phyloP scores from a whole-genome alignment of 1,284 basidiomycete species.

The Sanguinoderma infundibulare region DNA sequence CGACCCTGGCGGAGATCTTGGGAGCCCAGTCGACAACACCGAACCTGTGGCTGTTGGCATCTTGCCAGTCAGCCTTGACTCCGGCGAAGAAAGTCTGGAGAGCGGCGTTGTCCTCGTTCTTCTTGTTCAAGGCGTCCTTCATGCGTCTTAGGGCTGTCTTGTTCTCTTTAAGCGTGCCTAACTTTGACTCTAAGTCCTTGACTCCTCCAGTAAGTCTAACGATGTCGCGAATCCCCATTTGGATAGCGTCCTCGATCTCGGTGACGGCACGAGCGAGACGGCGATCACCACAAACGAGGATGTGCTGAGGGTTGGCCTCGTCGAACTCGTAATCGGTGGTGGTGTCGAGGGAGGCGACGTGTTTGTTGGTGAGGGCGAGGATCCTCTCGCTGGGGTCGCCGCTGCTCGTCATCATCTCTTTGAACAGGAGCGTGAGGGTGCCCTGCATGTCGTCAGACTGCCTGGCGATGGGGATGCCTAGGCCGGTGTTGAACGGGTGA shows the following conservation, averaged over 20 bases:
- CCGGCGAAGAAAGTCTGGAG: slow-evolving; percentile 30
- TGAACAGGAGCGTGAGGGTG: slow-evolving; percentile 28
- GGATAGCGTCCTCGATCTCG: not conserved
- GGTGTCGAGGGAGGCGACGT: slow-evolving; percentile 31
- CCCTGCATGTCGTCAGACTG: slow-evolving; percentile 30
- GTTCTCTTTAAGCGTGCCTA: not conserved
- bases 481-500: slow-evolving; percentile 32
- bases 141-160: slow-evolving; percentile 11
- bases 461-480: slow-evolving; percentile 37
- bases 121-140: slow-evolving; percentile 17
- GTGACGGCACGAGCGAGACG: slow-evolving; percentile 14
- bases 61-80: slow-evolving; percentile 26
- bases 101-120: slow-evolving; percentile 24
- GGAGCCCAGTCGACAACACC: slow-evolving; percentile 38
- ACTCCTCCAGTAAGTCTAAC: not conserved
- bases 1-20: slow-evolving; percentile 32
- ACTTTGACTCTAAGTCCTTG: not conserved
- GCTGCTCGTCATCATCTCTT: slow-evolving; percentile 26
- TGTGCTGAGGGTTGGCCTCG: slow-evolving; percentile 29
- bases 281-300: slow-evolving; percentile 32
- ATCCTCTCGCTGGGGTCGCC: slow-evolving; percentile 31
- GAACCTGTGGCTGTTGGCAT: slow-evolving; percentile 28
- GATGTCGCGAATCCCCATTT: not conserved
- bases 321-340: slow-evolving; percentile 34
- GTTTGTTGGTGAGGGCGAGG: slow-evolving; percentile 32